Percentiles rank a stretch among this genome's conserved stretches.
Evolutionary conservation across 2,329 filamentous ascomycete genomes (phyloP).

Genomic region (Lecanosticta acicola): DNA sequence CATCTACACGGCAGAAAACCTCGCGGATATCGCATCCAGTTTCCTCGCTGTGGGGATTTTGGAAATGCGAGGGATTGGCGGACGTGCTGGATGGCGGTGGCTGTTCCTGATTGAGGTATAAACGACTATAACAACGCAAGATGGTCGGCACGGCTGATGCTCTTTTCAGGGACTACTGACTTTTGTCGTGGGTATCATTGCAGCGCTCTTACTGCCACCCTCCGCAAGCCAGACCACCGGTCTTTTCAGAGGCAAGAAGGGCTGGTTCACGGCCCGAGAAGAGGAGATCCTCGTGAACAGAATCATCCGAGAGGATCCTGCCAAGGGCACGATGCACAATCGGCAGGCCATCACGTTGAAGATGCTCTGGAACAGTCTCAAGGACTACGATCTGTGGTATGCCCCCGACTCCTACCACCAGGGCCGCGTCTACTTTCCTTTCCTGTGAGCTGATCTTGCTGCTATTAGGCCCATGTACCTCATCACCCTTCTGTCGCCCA

Average conservation of each 20-base stretch:
- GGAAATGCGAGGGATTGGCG: conserved; percentile 40
- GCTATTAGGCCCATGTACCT: background rate
- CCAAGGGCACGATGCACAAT: conserved; percentile 49
- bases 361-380: conserved; percentile 47
- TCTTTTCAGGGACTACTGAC: conserved; percentile 55
- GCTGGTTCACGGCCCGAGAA: conserved; percentile 58
- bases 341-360: conserved; percentile 36
- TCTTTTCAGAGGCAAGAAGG: conserved; percentile 53
- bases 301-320: conserved; percentile 56
- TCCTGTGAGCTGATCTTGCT: conserved; percentile 31
- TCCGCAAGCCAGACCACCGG: conserved; percentile 60
- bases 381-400: conserved; percentile 52
- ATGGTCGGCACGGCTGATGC: too few relatives aligned
- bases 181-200: conserved; percentile 47
- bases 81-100: conserved; percentile 51
- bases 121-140: too few relatives aligned
- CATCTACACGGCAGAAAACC: conserved; percentile 63
- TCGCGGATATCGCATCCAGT: conserved; percentile 51
- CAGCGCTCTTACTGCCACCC: conserved; percentile 50
- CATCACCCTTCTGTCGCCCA: background rate
- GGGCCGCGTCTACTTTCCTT: conserved; percentile 50
- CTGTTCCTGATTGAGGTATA: conserved; percentile 57
- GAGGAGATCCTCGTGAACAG: conserved; percentile 60
- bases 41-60: conserved; percentile 54
- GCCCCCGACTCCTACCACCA: background rate